Evolutionary conservation across 2,329 filamentous ascomycete species (phyloP).

Genomic region (Macroventuria anomochaeta): DNA sequence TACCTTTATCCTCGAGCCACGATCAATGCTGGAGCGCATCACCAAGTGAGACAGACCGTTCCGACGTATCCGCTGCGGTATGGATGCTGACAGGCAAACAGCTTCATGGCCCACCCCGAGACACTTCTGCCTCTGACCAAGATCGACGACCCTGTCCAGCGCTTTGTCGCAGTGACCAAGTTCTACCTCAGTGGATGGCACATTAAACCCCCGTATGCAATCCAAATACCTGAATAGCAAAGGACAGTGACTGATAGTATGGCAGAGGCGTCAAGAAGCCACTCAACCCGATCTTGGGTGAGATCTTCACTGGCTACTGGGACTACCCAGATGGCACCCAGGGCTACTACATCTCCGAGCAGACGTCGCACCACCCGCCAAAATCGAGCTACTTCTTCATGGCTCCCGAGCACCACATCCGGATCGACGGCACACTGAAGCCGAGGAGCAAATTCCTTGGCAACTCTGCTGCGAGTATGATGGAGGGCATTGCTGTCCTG

Average conservation of each 20-base stretch:
- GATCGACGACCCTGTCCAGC: constrained; percentile 85
- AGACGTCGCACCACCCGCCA: constrained; percentile 96
- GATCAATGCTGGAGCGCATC: constrained; percentile 97
- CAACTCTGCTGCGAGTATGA: constrained; percentile 96
- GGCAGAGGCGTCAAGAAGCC: constrained; percentile 95
- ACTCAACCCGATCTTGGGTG: constrained; percentile 93
- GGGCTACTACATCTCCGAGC: constrained; percentile 96
- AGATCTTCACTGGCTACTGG: constrained; percentile 96
- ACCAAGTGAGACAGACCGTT: constrained; percentile 75
- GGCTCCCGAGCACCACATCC: constrained; percentile 89
- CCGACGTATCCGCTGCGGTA: background rate
- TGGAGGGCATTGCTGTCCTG: constrained; percentile 94
- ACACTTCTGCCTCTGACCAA: constrained; percentile 86
- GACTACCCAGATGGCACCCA: constrained; percentile 82
- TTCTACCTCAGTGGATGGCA: constrained; percentile 99
- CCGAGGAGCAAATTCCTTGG: constrained; percentile 93
- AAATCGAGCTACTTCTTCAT: constrained; percentile 99
- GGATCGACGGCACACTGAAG: constrained; percentile 94
- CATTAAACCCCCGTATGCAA: constrained; percentile 88
- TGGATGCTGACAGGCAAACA: constrained; percentile 52
- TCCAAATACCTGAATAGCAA: constrained; percentile 1
- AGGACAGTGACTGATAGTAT: constrained; percentile 33
- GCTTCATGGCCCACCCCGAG: constrained; percentile 99
- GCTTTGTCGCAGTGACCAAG: constrained; percentile 94
- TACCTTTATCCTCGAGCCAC: constrained; percentile 96